These are phyloP conservation scores for Pseudoturritis turrita DNA, from an alignment of 345 rosid genomes.

Conservation along the genomic window DNA sequence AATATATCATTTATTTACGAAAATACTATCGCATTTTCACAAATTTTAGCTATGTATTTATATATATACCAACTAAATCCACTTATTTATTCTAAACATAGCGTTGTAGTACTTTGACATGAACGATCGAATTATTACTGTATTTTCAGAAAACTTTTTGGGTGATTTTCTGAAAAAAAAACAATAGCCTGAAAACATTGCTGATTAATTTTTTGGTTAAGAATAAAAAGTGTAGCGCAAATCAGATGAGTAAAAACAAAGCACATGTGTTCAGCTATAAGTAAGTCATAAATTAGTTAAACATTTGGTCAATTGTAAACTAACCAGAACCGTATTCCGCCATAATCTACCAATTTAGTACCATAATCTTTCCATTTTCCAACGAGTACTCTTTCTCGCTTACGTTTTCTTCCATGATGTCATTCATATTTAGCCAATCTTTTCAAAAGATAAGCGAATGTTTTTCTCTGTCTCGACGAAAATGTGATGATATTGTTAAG, in stretches of 20 bases:
- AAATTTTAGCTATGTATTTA: no score
- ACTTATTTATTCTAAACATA: no score
- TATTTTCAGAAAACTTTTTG: no score
- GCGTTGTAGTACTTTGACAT: no score
- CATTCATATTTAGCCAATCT: not conserved
- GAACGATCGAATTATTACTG: no score
- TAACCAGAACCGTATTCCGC: constrained; percentile 7
- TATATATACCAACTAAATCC: no score
- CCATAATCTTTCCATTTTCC: not conserved
- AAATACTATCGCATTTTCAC: no score
- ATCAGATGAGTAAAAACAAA: not conserved
- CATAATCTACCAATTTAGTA: constrained; percentile 21
- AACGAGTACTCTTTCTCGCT: not conserved
- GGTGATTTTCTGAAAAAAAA: not conserved
- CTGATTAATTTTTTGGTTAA: not conserved
- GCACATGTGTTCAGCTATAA: constrained; percentile 14
- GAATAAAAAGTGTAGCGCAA: not conserved
- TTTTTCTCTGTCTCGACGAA: not conserved
- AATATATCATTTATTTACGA: no score
- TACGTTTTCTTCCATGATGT: not conserved
- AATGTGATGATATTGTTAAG: not conserved
- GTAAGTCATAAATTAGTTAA: constrained; percentile 6
- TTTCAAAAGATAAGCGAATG: not conserved
- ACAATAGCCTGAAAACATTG: not conserved
- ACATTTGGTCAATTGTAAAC: not conserved